Percentiles rank a stretch among this genome's conserved stretches.
Evolutionary conservation across 768 basidiomycete genomes (phyloP).

Genomic region (Phaeotremella skinneri): DNA sequence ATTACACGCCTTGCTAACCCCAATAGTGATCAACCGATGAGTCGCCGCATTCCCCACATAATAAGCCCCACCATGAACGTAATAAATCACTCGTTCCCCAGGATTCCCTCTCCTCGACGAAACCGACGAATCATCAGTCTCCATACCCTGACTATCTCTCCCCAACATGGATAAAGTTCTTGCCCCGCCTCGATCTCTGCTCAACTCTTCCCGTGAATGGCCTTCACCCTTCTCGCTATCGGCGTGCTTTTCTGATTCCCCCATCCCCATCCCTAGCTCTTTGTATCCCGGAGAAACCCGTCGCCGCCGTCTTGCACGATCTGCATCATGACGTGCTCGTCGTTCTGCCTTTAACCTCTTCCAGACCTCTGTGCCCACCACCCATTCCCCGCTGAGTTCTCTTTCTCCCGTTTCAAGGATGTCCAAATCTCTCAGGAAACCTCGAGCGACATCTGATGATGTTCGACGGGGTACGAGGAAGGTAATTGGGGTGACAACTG

Average conservation of each 20-base stretch:
- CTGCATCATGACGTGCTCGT: conserved; percentile 49
- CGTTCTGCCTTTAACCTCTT: conserved; percentile 77
- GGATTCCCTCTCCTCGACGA: conserved; percentile 11
- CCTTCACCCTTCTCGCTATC: background rate
- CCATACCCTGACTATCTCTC: conserved; percentile 17
- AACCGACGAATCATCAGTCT: conserved; percentile 13
- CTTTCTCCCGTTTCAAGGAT: conserved; percentile 69
- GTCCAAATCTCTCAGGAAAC: conserved; percentile 73
- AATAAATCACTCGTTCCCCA: conserved; percentile 77
- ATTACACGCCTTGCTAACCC: conserved; percentile 80
- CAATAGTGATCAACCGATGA: conserved; percentile 85
- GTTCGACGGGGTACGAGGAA: conserved; percentile 71
- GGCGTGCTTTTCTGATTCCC: conserved; percentile 1
- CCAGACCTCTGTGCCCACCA: conserved; percentile 91
- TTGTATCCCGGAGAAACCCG: background rate
- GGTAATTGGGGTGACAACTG: conserved; percentile 89
- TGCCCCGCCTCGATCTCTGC: background rate
- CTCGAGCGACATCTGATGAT: conserved; percentile 49
- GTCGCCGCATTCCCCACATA: conserved; percentile 87
- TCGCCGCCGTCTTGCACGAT: conserved; percentile 11
- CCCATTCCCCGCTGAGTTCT: conserved; percentile 92
- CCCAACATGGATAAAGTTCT: background rate
- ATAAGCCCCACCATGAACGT: conserved; percentile 93
- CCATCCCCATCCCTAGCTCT: background rate
- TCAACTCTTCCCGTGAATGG: background rate